Conservation (phyloP, 2,329 filamentous ascomycete species). For the Colletotrichum eleusines region DNA sequence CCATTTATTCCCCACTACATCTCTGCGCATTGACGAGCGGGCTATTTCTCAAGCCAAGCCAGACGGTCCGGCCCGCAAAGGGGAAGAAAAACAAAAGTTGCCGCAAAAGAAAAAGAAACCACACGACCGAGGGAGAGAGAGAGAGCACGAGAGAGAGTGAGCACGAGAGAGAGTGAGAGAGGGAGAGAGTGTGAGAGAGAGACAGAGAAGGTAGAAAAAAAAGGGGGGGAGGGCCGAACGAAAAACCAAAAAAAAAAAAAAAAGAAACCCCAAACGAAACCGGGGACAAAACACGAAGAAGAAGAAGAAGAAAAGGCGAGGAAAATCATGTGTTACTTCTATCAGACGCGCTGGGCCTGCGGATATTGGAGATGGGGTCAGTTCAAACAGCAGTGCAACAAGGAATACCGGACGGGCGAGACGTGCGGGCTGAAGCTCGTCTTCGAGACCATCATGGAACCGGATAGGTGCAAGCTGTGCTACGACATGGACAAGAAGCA, state of each 20-base stretch:
- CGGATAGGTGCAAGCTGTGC: constrained; percentile 83
- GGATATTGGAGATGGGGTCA: constrained; percentile 95
- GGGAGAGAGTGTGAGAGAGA: background rate
- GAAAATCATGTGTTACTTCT: constrained; percentile 89
- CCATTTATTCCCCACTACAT: constrained; percentile 35
- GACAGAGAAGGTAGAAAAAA: background rate
- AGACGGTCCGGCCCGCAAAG: constrained; percentile 36
- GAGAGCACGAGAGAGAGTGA: background rate
- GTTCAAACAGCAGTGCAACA: constrained; percentile 92
- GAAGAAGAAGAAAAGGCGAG: background rate
- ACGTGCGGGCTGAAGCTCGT: constrained; percentile 95
- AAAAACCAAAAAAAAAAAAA: background rate
- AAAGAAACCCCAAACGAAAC: background rate
- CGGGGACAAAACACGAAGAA: background rate
- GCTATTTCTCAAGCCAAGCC: constrained; percentile 25
- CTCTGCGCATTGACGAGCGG: constrained; percentile 22
- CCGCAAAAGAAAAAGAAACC: constrained; percentile 24
- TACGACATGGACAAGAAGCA: constrained; percentile 89
- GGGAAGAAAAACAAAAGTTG: constrained; percentile 8
- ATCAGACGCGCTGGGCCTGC: constrained; percentile 86
- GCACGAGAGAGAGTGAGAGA: background rate
- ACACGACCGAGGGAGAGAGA: background rate
- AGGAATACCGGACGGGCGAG: constrained; percentile 95
- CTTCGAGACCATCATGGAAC: constrained; percentile 75
- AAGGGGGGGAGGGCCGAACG: background rate